phyloP scores from a whole-genome alignment of 1,139 yeast genomes.

The Geotrichum cucujoidarum region DNA sequence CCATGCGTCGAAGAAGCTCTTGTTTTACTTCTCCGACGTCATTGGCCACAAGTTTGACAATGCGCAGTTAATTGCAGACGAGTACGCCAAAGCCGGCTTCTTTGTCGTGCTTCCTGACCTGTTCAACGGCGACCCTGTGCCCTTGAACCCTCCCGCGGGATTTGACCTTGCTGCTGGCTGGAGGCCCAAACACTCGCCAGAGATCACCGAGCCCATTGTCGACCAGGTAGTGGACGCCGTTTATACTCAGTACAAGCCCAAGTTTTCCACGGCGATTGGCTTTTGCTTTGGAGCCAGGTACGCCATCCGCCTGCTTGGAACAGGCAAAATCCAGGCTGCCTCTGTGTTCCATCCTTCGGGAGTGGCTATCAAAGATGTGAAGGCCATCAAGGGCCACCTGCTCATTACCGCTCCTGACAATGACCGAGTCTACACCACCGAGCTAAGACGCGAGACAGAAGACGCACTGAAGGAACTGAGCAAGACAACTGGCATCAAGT shows the following conservation, averaged over 20 bases:
- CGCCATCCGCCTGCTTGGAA: slow-evolving; percentile 48
- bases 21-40: slow-evolving; percentile 66
- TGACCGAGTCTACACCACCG: slow-evolving; percentile 59
- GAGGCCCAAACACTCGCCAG: slow-evolving; percentile 51
- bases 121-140: slow-evolving; percentile 50
- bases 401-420: slow-evolving; percentile 67
- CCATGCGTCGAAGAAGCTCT: slow-evolving; percentile 39
- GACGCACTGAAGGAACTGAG: slow-evolving; percentile 45
- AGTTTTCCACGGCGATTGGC: slow-evolving; percentile 59
- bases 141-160: slow-evolving; percentile 33
- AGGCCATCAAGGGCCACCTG: slow-evolving; percentile 50
- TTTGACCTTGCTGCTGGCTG: slow-evolving; percentile 39
- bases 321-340: slow-evolving; percentile 45
- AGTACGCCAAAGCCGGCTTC: slow-evolving; percentile 53
- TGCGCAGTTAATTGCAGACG: slow-evolving; percentile 61
- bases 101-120: slow-evolving; percentile 72
- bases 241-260: slow-evolving; percentile 43
- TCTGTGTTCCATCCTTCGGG: slow-evolving; percentile 82
- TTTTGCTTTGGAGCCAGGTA: slow-evolving; percentile 84
- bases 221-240: slow-evolving; percentile 42
- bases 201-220: slow-evolving; percentile 41
- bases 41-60: slow-evolving; percentile 59
- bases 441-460: slow-evolving; percentile 58
- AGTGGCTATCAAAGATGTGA: slow-evolving; percentile 59
- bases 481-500: slow-evolving; percentile 36